Percentiles rank a stretch among this genome's conserved stretches.
phyloP scores from a whole-genome alignment of 768 basidiomycete genomes.

The Termitomyces sp. region DNA sequence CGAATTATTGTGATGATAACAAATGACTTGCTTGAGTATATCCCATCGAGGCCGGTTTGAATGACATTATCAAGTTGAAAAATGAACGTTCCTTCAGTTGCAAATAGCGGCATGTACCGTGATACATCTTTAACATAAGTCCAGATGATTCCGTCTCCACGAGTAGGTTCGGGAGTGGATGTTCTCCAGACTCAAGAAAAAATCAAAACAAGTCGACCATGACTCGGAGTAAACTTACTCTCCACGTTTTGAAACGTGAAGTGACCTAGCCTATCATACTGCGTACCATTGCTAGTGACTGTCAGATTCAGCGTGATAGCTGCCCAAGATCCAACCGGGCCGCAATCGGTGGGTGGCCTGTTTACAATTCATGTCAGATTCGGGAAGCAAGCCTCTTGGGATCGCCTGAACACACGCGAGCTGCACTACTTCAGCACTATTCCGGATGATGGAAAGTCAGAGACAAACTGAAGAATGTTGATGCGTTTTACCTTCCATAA shows the following conservation, averaged over 20 bases:
- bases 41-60: constrained; percentile 51
- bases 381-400: neutral
- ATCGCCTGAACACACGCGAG: constrained; percentile 40
- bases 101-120: constrained; percentile 67
- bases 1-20: neutral
- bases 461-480: neutral
- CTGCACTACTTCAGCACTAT: constrained; percentile 61
- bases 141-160: constrained; percentile 71
- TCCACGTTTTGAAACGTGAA: constrained; percentile 80
- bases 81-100: constrained; percentile 64
- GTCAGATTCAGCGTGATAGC: constrained; percentile 76
- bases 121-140: constrained; percentile 76
- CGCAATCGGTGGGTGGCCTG: constrained; percentile 74
- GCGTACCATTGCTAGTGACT: constrained; percentile 73
- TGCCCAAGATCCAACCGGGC: constrained; percentile 67
- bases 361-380: neutral
- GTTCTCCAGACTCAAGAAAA: constrained; percentile 60
- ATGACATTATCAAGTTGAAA: constrained; percentile 72
- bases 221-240: constrained; percentile 38
- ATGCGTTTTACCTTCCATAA: constrained; percentile 49
- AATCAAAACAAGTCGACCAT: neutral
- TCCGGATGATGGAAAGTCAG: neutral
- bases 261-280: constrained; percentile 68
- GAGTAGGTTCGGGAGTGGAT: constrained; percentile 74
- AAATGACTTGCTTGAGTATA: constrained; percentile 58